These are phyloP conservation scores for Aspergillus hancockii DNA, from an alignment of 495 filamentous ascomycete genomes.

Conservation along the genomic window DNA sequence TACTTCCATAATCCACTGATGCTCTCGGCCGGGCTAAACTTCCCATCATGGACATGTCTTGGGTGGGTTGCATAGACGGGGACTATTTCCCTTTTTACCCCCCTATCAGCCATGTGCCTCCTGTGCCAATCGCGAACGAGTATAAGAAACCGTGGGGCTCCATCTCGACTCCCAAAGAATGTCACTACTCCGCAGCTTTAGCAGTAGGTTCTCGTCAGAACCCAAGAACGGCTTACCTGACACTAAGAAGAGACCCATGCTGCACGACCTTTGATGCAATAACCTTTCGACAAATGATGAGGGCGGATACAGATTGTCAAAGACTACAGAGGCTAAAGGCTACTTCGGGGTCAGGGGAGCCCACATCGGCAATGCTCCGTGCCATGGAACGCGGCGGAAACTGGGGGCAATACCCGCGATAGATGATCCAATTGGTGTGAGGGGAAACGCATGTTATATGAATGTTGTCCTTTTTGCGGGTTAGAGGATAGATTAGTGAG, in stretches of 20 bases:
- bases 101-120: not conserved
- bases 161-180: not conserved
- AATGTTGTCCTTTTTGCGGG: not conserved
- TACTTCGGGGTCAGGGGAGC: not conserved
- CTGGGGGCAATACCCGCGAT: conserved; percentile 1
- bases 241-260: not conserved
- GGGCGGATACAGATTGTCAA: not conserved
- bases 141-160: not conserved
- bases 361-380: not conserved
- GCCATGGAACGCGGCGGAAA: conserved; percentile 4
- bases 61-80: conserved; percentile 9
- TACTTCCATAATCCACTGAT: not conserved
- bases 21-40: conserved; percentile 10
- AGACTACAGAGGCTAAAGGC: not conserved
- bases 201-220: not conserved
- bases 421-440: not conserved
- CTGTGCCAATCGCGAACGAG: not conserved
- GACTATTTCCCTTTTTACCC: conserved; percentile 8
- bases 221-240: not conserved
- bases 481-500: not conserved
- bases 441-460: not conserved
- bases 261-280: not conserved
- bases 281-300: not conserved
- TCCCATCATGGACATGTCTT: conserved; percentile 9
- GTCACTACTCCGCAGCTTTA: not conserved